Base-by-base conservation (phyloP, 495 filamentous ascomycete species). In the Mycothermus thermophilus region DNA sequence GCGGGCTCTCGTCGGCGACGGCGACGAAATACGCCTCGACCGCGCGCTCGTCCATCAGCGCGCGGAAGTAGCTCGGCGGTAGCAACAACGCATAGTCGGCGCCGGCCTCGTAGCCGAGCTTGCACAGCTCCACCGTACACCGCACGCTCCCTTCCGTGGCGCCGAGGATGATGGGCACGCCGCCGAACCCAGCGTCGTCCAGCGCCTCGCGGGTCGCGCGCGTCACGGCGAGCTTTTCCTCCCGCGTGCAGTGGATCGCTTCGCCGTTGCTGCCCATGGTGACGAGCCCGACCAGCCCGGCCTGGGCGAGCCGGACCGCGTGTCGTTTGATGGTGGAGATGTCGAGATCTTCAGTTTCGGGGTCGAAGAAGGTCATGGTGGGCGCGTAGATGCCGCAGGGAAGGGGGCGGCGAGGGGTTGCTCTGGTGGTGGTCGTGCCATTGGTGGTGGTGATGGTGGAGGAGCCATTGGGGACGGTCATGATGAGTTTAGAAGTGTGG, bases 221-320 rank as follows among this genome's bases (percentile, higher is more conserved):
- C 5, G 80, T 88, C 30, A 93, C 75, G n/a, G 67, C 72, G 26
- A 69, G 57, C 46, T 83, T 82, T 52, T 92, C 84, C 21, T 73
- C 65, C 22, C 72, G 72, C 34, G 75, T 79, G 38, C 86, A 73
- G 54, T 92, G 83, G 35, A 84, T 79, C 12, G 83, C 83, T 60
- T 92, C 84, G 14, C 84, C 84, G 52, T 92, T 92, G 38, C 81
- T 88, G 30, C 84, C 85, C 79, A 88, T 86, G 43, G 80, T 80
- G 8, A 92, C 81, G 9, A 93, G 68, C 8, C 85, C 82, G 26
- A 76, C 80, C 8, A 93, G 75, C 13, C 85, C 84, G 34, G 72
- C 80, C 58, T 75, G 66, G 15, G 79, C 84, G n/a, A 92, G 72
- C 27, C 83, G 81, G 32, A 80, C 74, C 20, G 80, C 80, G 48